A percentile compares a stretch with the other conserved stretches of the same genome.
phyloP scores from a whole-genome alignment of 2,329 filamentous ascomycete species.

The Periconia digitata region DNA sequence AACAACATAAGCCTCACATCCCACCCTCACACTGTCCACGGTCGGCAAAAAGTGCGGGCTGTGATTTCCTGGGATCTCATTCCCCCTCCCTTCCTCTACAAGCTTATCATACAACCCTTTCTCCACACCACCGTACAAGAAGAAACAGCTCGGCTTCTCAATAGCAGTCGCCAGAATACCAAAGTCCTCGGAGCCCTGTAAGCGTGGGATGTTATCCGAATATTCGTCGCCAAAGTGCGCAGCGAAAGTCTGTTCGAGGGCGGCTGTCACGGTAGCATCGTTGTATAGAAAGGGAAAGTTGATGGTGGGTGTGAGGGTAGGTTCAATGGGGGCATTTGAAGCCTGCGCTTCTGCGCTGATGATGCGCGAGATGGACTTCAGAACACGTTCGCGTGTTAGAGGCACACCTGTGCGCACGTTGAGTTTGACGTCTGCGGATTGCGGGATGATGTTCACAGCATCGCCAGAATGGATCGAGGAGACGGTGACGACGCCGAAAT shows the following conservation, averaged over 20 bases:
- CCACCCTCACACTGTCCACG: constrained; percentile 59
- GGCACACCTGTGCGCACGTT: constrained; percentile 55
- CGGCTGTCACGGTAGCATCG: constrained; percentile 47
- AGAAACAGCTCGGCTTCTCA: constrained; percentile 57
- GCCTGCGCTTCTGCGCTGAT: constrained; percentile 59
- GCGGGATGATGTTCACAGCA: constrained; percentile 62
- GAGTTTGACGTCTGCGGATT: constrained; percentile 56
- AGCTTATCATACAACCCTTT: constrained; percentile 53
- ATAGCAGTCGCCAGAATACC: constrained; percentile 55
- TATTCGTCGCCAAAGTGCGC: constrained; percentile 49
- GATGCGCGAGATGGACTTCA: constrained; percentile 55
- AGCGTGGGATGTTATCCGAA: constrained; percentile 43
- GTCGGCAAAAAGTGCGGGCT: constrained; percentile 61
- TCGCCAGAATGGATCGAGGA: constrained; percentile 61
- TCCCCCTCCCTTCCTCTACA: constrained; percentile 48
- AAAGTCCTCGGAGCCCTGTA: constrained; percentile 61
- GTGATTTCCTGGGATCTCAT: constrained; percentile 61
- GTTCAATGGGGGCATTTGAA: constrained; percentile 46
- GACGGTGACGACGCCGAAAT: constrained; percentile 61
- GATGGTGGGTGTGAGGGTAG: constrained; percentile 44
- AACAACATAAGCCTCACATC: constrained; percentile 53
- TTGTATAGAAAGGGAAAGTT: constrained; percentile 56
- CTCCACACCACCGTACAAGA: constrained; percentile 59
- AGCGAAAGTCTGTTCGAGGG: constrained; percentile 49
- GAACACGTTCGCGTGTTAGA: constrained; percentile 50